Evolutionary conservation across 208 protist genomes (phyloP), one percentile per base, ranked within the genome.

Genomic region (Phytomonas francai): DNA sequence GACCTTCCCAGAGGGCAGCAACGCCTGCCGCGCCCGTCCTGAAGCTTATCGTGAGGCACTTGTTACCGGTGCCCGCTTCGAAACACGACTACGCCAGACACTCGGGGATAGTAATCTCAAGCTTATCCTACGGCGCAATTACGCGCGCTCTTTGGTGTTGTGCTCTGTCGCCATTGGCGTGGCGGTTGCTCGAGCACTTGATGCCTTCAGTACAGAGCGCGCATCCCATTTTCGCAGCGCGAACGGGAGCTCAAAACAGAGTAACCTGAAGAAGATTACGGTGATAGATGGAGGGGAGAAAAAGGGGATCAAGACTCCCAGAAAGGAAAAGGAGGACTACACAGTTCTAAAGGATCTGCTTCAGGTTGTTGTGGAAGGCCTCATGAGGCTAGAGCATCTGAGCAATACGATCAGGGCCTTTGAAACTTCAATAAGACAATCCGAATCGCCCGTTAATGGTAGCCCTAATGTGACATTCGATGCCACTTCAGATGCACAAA

Each of bases 291-390:
- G n/a, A 63, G 22, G 45, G 19, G 45, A 54, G 22, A 54, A 54
- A 22, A 70, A 70, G 28, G 36, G 42, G 11, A 74, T 58, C 8
- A 62, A n/a, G 31, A 42, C 68, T 6, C 22, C 51, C 8, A 54
- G 22, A 63, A 63, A 63, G 19, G 32, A 63, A 32, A 22, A 63
- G 22, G 63, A 75, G 14, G 71, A 67, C 25, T 57, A 59, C 1
- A 66, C 77, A 33, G 68, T 73, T 39, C 68, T 76, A 11, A 85
- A 89, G 67, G 80, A 88, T 49, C 72, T 91, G 8, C 73, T 92
- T 63, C 85, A 89, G 70, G 80, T 91, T 4, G 80, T 86, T 0
- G 83, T 91, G 49, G 86, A 94, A 63, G 86, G 89, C 3, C 67
- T 94, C 0, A 64, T 92, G 70, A 75, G 77, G 8, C 74, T 94